Conservation (phyloP, 2,329 filamentous ascomycete genomes). For the Alternaria rosae region DNA sequence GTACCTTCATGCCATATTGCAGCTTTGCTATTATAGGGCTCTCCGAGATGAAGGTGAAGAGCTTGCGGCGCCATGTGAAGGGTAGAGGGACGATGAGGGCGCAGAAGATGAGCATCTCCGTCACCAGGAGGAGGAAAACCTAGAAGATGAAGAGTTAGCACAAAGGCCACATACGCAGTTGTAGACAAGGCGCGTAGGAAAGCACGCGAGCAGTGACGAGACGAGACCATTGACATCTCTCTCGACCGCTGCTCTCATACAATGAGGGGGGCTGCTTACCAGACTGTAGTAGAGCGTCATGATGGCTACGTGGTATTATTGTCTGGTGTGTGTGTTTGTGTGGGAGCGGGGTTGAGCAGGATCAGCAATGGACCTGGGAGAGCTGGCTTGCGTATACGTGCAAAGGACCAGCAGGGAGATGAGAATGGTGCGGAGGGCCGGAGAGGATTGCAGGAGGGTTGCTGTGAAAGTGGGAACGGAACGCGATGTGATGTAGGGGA, state of each 20-base stretch:
- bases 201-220: conserved; percentile 14
- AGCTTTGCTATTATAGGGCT: conserved; percentile 85
- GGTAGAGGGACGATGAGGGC: conserved; percentile 85
- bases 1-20: conserved; percentile 92
- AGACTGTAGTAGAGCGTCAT: conserved; percentile 77
- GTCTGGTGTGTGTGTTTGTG: conserved; percentile 23
- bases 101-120: conserved; percentile 84
- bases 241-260: not conserved
- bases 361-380: conserved; percentile 4
- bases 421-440: conserved; percentile 6
- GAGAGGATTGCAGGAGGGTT: conserved; percentile 19
- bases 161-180: conserved; percentile 20
- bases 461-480: conserved; percentile 23
- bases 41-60: conserved; percentile 96
- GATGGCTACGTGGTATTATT: conserved; percentile 50
- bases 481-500: conserved; percentile 29
- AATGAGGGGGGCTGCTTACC: conserved; percentile 54
- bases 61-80: conserved; percentile 81
- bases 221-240: not conserved
- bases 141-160: conserved; percentile 52
- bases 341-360: conserved; percentile 30
- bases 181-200: not conserved
- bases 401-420: not conserved
- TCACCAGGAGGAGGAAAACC: conserved; percentile 84
- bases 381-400: conserved; percentile 5